Base-by-base conservation (phyloP, 106 monocot species). In the Dendrobium officinale region DNA sequence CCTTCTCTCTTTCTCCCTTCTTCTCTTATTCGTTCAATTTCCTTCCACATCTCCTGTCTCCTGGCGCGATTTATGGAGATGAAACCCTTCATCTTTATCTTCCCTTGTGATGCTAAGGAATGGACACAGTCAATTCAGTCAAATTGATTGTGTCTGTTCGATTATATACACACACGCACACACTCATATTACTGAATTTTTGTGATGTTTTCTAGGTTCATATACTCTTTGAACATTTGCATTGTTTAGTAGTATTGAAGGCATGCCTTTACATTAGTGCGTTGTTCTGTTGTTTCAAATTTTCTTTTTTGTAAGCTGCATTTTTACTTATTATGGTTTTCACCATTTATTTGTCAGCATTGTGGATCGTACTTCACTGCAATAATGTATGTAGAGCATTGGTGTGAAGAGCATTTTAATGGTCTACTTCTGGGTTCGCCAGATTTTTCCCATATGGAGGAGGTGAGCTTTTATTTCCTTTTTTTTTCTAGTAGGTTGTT, bases 331-430 rank as follows among this genome's bases (percentile, higher is more conserved):
- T 44, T 43, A 74, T 72, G 4, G 2, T 49, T 76, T 29, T 49
- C 26, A 11, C 70, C 18, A 24, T 1, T 41, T 73, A 7, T 66
- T 80, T 86, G 86, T 66, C 85, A 98, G 97, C 83, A 81, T 43
- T 94, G 92, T 82, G 92, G 89, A 55, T 94, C 88, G 79, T 92
- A 92, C 72, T 98, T 94, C 73, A 92, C 94, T 73, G 89, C 94
- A 75, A 81, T 95, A 78, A 80, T 98, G 91, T 97, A 92, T 87
- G 86, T 89, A 0, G 96, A 97, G 81, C 84, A 94, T 66, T 97
- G 96, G 96, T 97, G 96, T 81, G 94, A 97, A 80, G 96, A 94
- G 56, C 82, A 94, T 84, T 97, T 94, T 78, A 86, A 85, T 73
- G 29, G 83, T 58, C 86, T 98, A 43, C 79, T 81, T 10, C 82